Conservation (phyloP, 306 rosid genomes). For the Vigna trinervia region DNA sequence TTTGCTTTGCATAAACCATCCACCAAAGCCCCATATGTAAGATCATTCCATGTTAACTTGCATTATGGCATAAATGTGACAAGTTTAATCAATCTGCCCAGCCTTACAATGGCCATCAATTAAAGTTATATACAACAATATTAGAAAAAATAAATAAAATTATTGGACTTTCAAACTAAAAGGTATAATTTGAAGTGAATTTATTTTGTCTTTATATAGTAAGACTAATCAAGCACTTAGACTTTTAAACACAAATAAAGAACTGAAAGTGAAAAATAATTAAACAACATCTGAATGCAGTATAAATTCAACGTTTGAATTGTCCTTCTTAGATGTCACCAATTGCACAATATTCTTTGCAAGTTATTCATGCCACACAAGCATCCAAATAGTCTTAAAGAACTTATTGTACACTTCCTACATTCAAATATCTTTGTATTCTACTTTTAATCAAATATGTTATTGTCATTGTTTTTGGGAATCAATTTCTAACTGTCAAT, state of each 20-base stretch:
- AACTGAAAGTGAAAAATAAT: too few relatives aligned
- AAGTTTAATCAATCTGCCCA: slow-evolving; percentile 78
- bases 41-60: slow-evolving; percentile 59
- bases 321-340: slow-evolving; percentile 37
- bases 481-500: slow-evolving; percentile 59
- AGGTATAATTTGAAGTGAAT: too few relatives aligned
- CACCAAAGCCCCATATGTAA: slow-evolving; percentile 39
- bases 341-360: slow-evolving; percentile 44
- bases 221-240: too few relatives aligned
- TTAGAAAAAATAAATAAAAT: slow-evolving; percentile 47
- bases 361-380: slow-evolving; percentile 43
- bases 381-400: slow-evolving; percentile 49
- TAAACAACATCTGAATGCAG: too few relatives aligned
- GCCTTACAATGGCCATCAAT: slow-evolving; percentile 86
- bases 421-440: slow-evolving; percentile 5
- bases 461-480: slow-evolving; percentile 47
- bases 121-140: slow-evolving; percentile 73
- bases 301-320: too few relatives aligned
- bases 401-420: slow-evolving; percentile 24
- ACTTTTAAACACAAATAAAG: too few relatives aligned
- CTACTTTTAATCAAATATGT: slow-evolving; percentile 26
- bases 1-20: too few relatives aligned
- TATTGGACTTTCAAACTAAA: too few relatives aligned
- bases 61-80: slow-evolving; percentile 77
- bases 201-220: too few relatives aligned